A percentile compares a stretch with the other conserved stretches of the same genome.
Evolutionary conservation across 371 early-diverging fungal genomes (phyloP).

Genomic region (Apophysomyces trapeziformis): DNA sequence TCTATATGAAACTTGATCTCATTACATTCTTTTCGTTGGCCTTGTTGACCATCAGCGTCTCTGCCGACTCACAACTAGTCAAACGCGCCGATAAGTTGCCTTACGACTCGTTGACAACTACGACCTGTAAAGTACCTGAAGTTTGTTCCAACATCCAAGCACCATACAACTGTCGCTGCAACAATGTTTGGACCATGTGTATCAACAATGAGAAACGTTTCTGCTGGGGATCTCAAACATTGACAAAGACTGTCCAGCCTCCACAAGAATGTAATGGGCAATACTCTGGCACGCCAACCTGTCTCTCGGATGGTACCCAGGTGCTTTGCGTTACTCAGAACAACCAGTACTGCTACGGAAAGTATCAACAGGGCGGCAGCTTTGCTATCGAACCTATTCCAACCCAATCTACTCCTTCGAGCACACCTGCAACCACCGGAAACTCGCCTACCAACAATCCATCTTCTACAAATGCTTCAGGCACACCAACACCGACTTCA

Average conservation of each 20-base stretch:
- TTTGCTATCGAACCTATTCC: constrained; percentile 27
- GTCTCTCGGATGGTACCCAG: constrained; percentile 38
- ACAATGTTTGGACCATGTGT: constrained; percentile 36
- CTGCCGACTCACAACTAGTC: constrained; percentile 15
- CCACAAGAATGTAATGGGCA: constrained; percentile 32
- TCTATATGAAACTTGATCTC: constrained; percentile 26
- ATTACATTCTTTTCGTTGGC: constrained; percentile 8
- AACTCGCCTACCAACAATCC: not conserved
- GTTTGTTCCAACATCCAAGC: constrained; percentile 36
- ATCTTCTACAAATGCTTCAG: not conserved
- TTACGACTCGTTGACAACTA: constrained; percentile 35
- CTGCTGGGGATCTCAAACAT: constrained; percentile 47
- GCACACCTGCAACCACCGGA: not conserved
- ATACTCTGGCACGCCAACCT: constrained; percentile 32
- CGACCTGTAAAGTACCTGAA: constrained; percentile 33
- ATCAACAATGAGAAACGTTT: constrained; percentile 30
- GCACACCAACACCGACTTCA: not conserved
- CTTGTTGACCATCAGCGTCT: constrained; percentile 16
- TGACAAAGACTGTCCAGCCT: constrained; percentile 29
- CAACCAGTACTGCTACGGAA: constrained; percentile 48
- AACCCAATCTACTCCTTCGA: constrained; percentile 3
- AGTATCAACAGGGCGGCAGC: constrained; percentile 10
- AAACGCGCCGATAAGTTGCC: constrained; percentile 48
- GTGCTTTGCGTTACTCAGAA: constrained; percentile 49
- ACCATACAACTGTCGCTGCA: constrained; percentile 41